Conservation (phyloP, 139 green algal genomes). For the Pleodorina starrii region DNA sequence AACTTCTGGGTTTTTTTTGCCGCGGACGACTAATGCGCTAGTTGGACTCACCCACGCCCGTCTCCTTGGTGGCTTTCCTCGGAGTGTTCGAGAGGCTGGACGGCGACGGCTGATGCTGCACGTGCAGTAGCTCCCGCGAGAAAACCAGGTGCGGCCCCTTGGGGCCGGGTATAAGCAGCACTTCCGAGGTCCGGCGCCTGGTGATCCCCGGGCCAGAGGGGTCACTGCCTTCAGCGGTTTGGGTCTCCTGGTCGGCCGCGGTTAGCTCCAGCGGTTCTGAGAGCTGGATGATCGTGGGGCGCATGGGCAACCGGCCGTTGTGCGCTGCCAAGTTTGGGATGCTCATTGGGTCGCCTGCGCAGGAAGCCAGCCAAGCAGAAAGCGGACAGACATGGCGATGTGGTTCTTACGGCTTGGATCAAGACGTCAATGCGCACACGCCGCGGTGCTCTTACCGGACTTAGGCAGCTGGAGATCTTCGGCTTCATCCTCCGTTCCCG, state of each 20-base stretch:
- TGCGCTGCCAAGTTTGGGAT: constrained; percentile 35
- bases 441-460: constrained; percentile 8
- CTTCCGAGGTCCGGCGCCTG: background rate
- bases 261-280: background rate
- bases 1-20: no score
- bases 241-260: background rate
- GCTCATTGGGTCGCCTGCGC: constrained; percentile 37
- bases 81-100: background rate
- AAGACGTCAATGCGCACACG: no score
- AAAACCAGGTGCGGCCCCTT: background rate
- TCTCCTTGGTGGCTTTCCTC: background rate
- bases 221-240: background rate
- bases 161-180: constrained; percentile 13
- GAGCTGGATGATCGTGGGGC: constrained; percentile 45
- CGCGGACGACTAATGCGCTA: no score
- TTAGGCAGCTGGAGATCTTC: background rate
- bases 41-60: constrained; percentile 8
- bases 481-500: background rate
- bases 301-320: constrained; percentile 14
- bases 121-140: background rate
- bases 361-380: no score
- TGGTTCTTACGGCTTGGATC: no score
- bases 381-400: no score
- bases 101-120: background rate
- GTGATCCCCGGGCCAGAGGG: background rate